These are phyloP conservation scores for Symmetrospora coprosmae DNA, from an alignment of 768 basidiomycete genomes.

Conservation along the genomic window DNA sequence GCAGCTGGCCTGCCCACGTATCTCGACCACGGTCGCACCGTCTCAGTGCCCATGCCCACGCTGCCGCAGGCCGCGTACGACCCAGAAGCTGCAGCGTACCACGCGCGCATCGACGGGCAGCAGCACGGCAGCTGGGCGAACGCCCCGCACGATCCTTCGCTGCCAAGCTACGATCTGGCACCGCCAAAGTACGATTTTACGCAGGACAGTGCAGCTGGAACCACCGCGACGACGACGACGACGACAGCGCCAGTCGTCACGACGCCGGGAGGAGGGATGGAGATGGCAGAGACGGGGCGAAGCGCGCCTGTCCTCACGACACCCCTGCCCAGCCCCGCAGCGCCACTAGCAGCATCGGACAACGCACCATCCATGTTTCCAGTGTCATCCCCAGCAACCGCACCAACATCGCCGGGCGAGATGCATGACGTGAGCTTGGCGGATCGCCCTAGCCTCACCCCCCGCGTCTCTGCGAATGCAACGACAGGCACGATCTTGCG, in stretches of 20 bases:
- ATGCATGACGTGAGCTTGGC: no score
- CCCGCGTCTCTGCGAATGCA: no score
- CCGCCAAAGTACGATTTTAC: slow-evolving; percentile 12
- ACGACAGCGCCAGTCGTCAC: neutral
- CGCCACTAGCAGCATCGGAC: no score
- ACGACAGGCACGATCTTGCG: no score
- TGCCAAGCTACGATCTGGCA: neutral
- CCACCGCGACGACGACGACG: neutral
- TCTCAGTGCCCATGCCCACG: slow-evolving; percentile 2
- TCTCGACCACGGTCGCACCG: neutral
- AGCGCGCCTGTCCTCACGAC: no score
- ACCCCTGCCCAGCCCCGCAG: no score
- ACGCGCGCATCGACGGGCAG: neutral
- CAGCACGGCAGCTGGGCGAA: neutral
- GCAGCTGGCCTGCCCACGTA: slow-evolving; percentile 7
- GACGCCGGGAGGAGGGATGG: neutral
- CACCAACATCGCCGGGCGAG: no score
- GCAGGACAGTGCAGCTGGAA: neutral
- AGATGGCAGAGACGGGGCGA: no score
- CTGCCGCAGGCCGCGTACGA: no score
- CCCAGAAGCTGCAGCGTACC: slow-evolving; percentile 1
- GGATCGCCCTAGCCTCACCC: no score
- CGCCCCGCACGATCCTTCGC: neutral
- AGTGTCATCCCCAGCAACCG: no score
- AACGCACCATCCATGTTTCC: no score